Evolutionary conservation across 1,139 yeast genomes (phyloP).

Genomic region (Candida tropicalis): DNA sequence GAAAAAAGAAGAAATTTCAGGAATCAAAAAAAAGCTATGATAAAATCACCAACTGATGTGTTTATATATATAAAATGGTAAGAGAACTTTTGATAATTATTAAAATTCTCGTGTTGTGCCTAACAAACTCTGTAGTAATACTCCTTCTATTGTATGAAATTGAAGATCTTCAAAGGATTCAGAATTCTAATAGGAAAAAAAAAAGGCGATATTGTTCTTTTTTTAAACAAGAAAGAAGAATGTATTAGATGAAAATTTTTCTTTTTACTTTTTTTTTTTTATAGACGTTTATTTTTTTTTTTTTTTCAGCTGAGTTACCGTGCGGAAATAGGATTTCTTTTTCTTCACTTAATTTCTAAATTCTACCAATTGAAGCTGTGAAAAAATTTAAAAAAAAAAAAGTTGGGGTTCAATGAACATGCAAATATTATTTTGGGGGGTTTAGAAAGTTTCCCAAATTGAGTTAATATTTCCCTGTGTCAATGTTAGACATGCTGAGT

Average conservation of each 20-base stretch:
- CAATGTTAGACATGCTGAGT: too few relatives aligned
- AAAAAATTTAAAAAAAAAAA: not conserved
- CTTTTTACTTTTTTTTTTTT: conserved; percentile 1
- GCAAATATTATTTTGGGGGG: too few relatives aligned
- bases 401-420: not conserved
- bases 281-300: conserved; percentile 1
- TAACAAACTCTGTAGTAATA: too few relatives aligned
- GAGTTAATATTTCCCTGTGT: not conserved
- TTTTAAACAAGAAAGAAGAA: conserved; percentile 8
- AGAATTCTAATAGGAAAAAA: not conserved
- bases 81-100: not conserved
- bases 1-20: not conserved
- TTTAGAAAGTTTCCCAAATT: not conserved
- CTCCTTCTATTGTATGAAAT: not conserved
- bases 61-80: not conserved
- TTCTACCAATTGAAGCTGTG: not conserved
- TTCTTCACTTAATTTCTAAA: too few relatives aligned
- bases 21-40: not conserved
- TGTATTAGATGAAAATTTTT: conserved; percentile 8
- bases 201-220: conserved; percentile 1
- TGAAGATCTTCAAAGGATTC: conserved; percentile 3
- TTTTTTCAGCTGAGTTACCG: not conserved
- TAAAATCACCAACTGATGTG: conserved; percentile 1
- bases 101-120: not conserved
- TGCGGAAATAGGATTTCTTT: not conserved